Conservation (phyloP, 345 rosid genomes). For the Bruguiera sexangula region DNA sequence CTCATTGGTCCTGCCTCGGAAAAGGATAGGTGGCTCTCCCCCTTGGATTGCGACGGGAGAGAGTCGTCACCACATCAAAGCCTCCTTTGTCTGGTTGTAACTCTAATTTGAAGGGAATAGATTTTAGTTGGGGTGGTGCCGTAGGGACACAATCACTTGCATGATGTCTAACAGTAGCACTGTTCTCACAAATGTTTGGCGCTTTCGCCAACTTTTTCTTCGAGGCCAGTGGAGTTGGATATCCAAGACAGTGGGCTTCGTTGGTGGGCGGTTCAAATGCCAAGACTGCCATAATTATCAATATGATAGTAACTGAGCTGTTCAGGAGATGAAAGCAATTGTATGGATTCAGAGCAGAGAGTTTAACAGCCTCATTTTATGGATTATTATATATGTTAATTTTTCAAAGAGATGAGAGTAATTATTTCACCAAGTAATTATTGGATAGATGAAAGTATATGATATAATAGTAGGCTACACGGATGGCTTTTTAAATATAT, state of each 20-base stretch:
- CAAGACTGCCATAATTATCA: background rate
- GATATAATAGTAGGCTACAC: too few species aligned
- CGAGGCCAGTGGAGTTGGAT: conserved; percentile 4
- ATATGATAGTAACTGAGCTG: background rate
- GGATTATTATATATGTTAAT: too few species aligned
- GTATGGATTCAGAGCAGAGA: too few species aligned
- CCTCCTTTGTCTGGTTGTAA: too few species aligned
- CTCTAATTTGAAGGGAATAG: too few species aligned
- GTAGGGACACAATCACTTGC: conserved; percentile 28
- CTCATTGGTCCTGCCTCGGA: conserved; percentile 18
- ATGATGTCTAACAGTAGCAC: conserved; percentile 10
- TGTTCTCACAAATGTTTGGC: conserved; percentile 11
- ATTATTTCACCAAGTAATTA: too few species aligned
- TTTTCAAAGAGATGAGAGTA: too few species aligned
- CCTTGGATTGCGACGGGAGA: background rate
- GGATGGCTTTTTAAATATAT: too few species aligned
- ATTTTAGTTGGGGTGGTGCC: too few species aligned
- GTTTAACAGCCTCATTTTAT: too few species aligned
- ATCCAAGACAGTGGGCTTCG: background rate
- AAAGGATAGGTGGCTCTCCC: conserved; percentile 14
- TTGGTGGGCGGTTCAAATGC: background rate
- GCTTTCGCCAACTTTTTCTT: conserved; percentile 16
- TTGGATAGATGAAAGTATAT: too few species aligned
- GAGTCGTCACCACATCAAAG: conserved; percentile 5
- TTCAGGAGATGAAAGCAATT: too few species aligned